Base-by-base conservation (phyloP, 2,329 filamentous ascomycete genomes). In the Dothideomycetes sp. region DNA sequence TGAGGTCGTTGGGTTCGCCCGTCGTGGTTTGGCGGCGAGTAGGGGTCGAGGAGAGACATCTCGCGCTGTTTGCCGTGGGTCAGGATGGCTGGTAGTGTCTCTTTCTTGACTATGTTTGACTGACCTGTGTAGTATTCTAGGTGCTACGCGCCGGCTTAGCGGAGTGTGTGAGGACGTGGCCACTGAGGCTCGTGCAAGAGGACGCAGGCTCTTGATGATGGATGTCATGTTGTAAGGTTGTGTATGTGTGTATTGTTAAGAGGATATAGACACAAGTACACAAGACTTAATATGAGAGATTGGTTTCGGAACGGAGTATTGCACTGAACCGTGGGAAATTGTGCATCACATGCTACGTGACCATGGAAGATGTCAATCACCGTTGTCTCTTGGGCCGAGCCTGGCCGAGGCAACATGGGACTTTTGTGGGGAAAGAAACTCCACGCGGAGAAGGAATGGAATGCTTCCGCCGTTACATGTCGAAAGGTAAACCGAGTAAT, bases 1-100 rank as follows among this genome's bases (percentile, higher is more conserved):
- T 72, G 53, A 94, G 77, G 62, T 91, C 61, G 41, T 56, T 46
- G 11, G 57, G 52, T 38, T 65, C 62, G 45, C 51, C 55, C 36
- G 50, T 50, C 32, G 53, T 55, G 19, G 52, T 47, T 38, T 64
- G 59, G 29, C 57, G 54, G 17, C 57, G 58, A 5, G 49, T 44
- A n/a, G 54, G 43, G 1, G 64, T 64, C 1, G 58, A 54, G 4
- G 66, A 65, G 37, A 70, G 63, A 42, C 61, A 63, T 57, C 64
- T 55, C 43, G 52, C 37, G 24, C 48, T 46, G 17, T 12, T 11
- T 16, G 18, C 2, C n/a, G 19, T 14, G 12, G n/a, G n/a, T n/a
- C n/a, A n/a, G n/a, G n/a, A n/a, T n/a, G n/a, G n/a, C n/a, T n/a
- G n/a, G n/a, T n/a, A n/a, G n/a, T n/a, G n/a, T n/a, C n/a, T n/a